A percentile compares a stretch with the other conserved stretches of the same genome.
These are phyloP conservation scores for Ganoderma multipileum DNA, from an alignment of 1,284 basidiomycete species.

Conservation along the genomic window DNA sequence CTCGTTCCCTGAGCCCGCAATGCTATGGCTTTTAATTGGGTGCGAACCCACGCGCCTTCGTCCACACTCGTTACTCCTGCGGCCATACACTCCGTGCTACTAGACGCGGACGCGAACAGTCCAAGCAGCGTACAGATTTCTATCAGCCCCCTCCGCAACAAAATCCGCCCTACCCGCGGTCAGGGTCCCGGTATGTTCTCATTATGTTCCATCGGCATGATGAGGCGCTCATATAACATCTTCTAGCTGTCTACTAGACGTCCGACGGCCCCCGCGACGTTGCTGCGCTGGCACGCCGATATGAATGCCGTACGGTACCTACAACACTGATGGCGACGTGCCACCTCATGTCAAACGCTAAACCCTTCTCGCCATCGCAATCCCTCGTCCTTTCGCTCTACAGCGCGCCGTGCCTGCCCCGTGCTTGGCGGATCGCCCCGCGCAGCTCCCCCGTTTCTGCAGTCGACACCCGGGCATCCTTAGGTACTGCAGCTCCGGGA, in stretches of 20 bases:
- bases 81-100: too few species aligned
- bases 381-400: not conserved
- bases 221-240: not conserved
- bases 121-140: not conserved
- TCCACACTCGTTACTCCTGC: too few species aligned
- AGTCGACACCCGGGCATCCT: not conserved
- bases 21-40: not conserved
- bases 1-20: too few species aligned
- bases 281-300: not conserved
- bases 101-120: not conserved
- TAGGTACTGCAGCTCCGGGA: not conserved
- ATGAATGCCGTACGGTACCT: not conserved
- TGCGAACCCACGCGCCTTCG: not conserved
- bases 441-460: not conserved
- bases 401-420: not conserved
- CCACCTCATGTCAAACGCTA: not conserved
- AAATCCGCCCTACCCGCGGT: not conserved
- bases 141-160: not conserved
- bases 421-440: not conserved
- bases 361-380: not conserved
- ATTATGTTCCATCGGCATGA: not conserved
- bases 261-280: not conserved
- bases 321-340: not conserved
- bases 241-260: not conserved
- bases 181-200: not conserved